Evolutionary conservation across 2,329 filamentous ascomycete genomes (phyloP), one percentile per base, ranked within the genome.

Genomic region (Sporothrix sp.): DNA sequence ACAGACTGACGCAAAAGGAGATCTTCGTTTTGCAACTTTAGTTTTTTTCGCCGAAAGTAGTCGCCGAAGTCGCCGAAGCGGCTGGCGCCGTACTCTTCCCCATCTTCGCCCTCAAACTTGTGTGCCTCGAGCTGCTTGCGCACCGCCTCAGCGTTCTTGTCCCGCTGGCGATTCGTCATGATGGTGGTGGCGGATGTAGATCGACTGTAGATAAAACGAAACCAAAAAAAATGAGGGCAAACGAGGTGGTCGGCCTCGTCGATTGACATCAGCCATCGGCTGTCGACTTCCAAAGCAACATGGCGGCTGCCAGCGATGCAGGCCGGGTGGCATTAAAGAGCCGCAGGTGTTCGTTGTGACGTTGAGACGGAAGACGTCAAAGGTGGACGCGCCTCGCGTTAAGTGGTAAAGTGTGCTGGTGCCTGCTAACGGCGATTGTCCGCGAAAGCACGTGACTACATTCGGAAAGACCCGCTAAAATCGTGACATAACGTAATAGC

Each of bases 1-100:
- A 82, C 78, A 4, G 79, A 71, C 28, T 84, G 76, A 52, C 91
- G 82, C 39, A 95, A 72, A 49, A 95, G 80, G 8, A 82, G 82
- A 67, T 98, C 93, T 27, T 93, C 78, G 61, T 98, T 98, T 66
- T 97, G 93, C 3, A 98, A 76, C 64, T 98, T 98, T 66, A 95
- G 82, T 73, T 95, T 96, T 72, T 98, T 98, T 51, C 90, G 83
- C 45, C 90, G 78, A 64, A 96, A 94, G 66, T 97, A 98, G 62
- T 97, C 91, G 21, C 74, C 69, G 61, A 97, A 94, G 8, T 90
- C 91, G 23, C 88, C 87, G 66, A 97, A 98, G 48, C 78, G 79
- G 56, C 89, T 96, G 2, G 75, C 79, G 52, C 84, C 82, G 65
- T 98, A 98, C 65, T 98, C 94, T 52, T 97, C 91, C 52, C 93